These are phyloP conservation scores for Orbilia ellipsospora DNA, from an alignment of 2,329 filamentous ascomycete species.

Conservation along the genomic window DNA sequence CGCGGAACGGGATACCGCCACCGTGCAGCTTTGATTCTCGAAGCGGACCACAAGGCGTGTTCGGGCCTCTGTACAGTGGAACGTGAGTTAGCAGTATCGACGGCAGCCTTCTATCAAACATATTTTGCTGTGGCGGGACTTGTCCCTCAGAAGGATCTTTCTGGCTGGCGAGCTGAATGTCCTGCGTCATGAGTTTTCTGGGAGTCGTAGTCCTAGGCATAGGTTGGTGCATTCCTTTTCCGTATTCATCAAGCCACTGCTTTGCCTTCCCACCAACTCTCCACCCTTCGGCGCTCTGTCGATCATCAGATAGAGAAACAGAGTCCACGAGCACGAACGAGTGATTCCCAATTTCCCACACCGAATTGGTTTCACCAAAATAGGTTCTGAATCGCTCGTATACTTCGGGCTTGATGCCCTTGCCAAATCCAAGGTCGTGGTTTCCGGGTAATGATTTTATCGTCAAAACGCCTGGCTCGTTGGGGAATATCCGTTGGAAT, in stretches of 20 bases:
- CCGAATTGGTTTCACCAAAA: constrained; percentile 89
- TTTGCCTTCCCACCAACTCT: constrained; percentile 71
- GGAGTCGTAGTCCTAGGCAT: constrained; percentile 55
- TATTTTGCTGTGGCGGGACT: constrained; percentile 34
- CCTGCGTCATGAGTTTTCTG: constrained; percentile 62
- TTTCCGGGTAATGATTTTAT: constrained; percentile 91
- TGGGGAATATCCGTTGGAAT: constrained; percentile 86
- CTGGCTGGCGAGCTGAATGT: constrained; percentile 63
- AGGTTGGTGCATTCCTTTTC: constrained; percentile 70
- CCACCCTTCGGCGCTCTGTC: constrained; percentile 74
- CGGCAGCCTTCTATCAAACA: constrained; percentile 71
- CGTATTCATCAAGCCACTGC: constrained; percentile 69
- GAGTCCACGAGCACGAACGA: constrained; percentile 92
- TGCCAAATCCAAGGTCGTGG: constrained; percentile 91
- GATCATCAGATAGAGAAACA: constrained; percentile 83
- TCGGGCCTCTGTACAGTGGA: constrained; percentile 82
- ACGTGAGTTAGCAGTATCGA: constrained; percentile 92
- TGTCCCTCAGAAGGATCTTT: constrained; percentile 62
- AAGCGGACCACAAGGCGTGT: constrained; percentile 86
- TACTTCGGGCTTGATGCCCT: constrained; percentile 81
- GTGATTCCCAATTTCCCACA: constrained; percentile 93
- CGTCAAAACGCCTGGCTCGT: constrained; percentile 74
- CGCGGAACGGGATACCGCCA: constrained; percentile 77
- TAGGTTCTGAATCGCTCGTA: constrained; percentile 85
- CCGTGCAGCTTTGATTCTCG: constrained; percentile 69